phyloP scores from a whole-genome alignment of 2,329 filamentous ascomycete genomes.

The Samsoniella hepiali region DNA sequence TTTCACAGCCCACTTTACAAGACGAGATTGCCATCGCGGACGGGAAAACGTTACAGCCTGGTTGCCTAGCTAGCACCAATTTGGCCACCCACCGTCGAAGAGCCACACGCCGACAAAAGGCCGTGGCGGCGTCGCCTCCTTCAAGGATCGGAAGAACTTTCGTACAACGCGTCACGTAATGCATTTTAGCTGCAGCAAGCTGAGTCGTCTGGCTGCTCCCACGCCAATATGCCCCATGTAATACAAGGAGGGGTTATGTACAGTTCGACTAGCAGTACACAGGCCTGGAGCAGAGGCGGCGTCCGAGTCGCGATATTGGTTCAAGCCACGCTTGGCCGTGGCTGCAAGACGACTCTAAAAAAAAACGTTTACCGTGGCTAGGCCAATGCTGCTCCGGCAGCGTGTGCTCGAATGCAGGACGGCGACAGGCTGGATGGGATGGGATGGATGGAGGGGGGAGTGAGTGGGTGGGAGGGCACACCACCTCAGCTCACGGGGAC shows the following conservation, averaged over 20 bases:
- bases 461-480: neutral
- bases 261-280: too few relatives aligned
- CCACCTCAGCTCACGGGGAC: neutral
- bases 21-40: neutral
- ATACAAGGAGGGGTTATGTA: too few relatives aligned
- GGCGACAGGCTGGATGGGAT: neutral
- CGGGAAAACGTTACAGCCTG: neutral
- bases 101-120: neutral
- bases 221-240: too few relatives aligned
- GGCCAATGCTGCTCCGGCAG: neutral
- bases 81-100: neutral
- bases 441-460: neutral
- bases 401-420: neutral
- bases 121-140: neutral
- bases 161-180: neutral
- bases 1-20: neutral
- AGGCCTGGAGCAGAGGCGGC: too few relatives aligned
- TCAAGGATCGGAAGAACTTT: neutral
- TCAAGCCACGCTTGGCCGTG: neutral
- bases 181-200: too few relatives aligned
- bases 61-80: neutral
- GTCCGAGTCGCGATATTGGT: neutral
- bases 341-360: too few relatives aligned
- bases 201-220: too few relatives aligned
- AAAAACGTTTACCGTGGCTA: too few relatives aligned